phyloP scores from a whole-genome alignment of 2,329 filamentous ascomycete genomes.

The Clarireedia paspali region DNA sequence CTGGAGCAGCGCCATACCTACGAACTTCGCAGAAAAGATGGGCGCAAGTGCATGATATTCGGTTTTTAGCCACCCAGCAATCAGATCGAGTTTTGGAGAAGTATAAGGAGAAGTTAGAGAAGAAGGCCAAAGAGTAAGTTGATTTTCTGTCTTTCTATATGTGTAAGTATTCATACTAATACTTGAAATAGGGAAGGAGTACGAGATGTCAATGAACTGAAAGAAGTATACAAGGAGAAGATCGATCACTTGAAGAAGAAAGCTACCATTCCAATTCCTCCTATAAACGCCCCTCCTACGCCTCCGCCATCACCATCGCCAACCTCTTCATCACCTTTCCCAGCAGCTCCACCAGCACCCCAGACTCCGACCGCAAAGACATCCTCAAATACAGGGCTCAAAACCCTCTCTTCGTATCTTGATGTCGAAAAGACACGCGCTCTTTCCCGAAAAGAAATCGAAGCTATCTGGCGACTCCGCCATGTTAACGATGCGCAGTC shows the following conservation, averaged over 20 bases:
- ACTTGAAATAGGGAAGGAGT: conserved; percentile 44
- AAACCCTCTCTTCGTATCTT: conserved; percentile 60
- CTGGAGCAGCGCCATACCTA: conserved; percentile 25
- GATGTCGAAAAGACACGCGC: conserved; percentile 69
- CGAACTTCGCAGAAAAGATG: conserved; percentile 61
- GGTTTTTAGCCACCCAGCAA: conserved; percentile 75
- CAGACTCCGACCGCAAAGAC: conserved; percentile 24
- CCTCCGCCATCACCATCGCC: conserved; percentile 20
- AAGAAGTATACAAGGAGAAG: conserved; percentile 76
- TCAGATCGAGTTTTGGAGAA: conserved; percentile 67
- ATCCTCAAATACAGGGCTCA: conserved; percentile 33
- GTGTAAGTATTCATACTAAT: not conserved
- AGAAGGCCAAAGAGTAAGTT: conserved; percentile 62
- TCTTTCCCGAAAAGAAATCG: conserved; percentile 75
- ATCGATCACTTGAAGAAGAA: conserved; percentile 65
- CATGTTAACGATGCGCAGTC: conserved; percentile 66
- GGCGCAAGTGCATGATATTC: conserved; percentile 88
- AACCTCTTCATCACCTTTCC: conserved; percentile 27
- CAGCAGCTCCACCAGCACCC: conserved; percentile 29
- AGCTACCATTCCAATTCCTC: conserved; percentile 44
- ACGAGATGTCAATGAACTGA: conserved; percentile 65
- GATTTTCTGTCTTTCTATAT: not conserved
- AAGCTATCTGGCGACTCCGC: conserved; percentile 81
- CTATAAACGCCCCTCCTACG: conserved; percentile 27
- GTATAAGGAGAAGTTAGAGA: conserved; percentile 77